A percentile compares a stretch with the other conserved stretches of the same genome.
phyloP scores from a whole-genome alignment of 2,329 filamentous ascomycete genomes.

The Alternaria burnsii region DNA sequence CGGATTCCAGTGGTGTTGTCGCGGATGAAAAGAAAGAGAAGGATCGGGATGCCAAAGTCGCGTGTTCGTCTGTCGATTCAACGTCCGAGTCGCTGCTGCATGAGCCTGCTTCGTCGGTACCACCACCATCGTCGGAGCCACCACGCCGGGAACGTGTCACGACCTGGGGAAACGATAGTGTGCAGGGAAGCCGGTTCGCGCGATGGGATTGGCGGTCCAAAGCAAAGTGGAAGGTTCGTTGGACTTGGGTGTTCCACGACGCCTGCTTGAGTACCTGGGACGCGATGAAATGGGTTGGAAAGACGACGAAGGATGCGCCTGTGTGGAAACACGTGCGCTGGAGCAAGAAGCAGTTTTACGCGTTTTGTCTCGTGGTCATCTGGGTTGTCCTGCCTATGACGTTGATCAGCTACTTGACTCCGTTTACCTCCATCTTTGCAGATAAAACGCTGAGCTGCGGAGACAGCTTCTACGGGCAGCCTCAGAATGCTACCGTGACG shows the following conservation, averaged over 20 bases:
- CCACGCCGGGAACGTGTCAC: neutral
- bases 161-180: conserved; percentile 16
- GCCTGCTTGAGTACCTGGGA: neutral
- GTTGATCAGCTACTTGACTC: conserved; percentile 18
- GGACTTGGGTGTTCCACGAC: conserved; percentile 9
- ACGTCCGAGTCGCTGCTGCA: neutral
- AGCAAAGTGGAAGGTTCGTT: conserved; percentile 5
- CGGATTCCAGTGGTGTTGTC: neutral
- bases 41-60: neutral
- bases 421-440: conserved; percentile 16
- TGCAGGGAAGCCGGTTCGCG: neutral
- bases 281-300: neutral
- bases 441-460: conserved; percentile 27
- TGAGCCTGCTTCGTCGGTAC: neutral
- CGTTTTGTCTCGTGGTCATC: conserved; percentile 15
- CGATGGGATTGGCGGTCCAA: neutral
- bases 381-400: conserved; percentile 21
- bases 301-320: neutral
- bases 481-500: conserved; percentile 25
- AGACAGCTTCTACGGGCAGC: conserved; percentile 2
- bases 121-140: too few relatives aligned
- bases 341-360: conserved; percentile 23
- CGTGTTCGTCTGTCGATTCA: neutral
- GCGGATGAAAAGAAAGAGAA: neutral
- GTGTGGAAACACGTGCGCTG: conserved; percentile 3